phyloP scores from a whole-genome alignment of 2,329 filamentous ascomycete genomes.

The Alternaria sp. region DNA sequence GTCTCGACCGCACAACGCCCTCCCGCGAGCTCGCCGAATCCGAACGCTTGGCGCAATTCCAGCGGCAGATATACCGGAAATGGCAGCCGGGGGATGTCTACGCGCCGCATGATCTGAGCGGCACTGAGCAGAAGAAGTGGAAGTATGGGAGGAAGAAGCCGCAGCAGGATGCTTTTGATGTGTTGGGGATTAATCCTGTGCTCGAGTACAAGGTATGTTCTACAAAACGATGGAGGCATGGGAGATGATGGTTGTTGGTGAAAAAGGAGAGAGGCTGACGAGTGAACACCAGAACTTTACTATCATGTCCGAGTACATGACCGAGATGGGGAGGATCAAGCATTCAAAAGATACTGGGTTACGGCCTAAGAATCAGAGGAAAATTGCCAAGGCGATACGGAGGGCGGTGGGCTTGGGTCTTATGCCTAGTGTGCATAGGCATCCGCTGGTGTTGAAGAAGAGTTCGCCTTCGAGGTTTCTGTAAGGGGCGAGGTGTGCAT shows the following conservation, averaged over 20 bases:
- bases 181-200: constrained; percentile 79
- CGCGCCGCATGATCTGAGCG: constrained; percentile 84
- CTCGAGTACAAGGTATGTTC: constrained; percentile 80
- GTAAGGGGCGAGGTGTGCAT: constrained; percentile 10
- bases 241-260: neutral
- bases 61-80: constrained; percentile 71
- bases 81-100: constrained; percentile 87
- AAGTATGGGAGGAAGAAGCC: constrained; percentile 61
- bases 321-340: constrained; percentile 83
- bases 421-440: constrained; percentile 88
- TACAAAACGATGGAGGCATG: too few species aligned
- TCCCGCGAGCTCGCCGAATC: constrained; percentile 39
- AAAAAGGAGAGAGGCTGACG: neutral
- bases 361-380: constrained; percentile 87
- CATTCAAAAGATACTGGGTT: constrained; percentile 78
- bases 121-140: constrained; percentile 84
- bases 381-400: constrained; percentile 90
- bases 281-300: constrained; percentile 76
- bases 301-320: constrained; percentile 88
- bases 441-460: constrained; percentile 65
- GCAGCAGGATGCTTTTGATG: constrained; percentile 76
- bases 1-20: constrained; percentile 31
- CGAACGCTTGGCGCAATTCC: constrained; percentile 58
- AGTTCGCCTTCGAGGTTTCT: constrained; percentile 34
- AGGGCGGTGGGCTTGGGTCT: constrained; percentile 88